Percentiles rank a stretch among this genome's conserved stretches.
These are phyloP conservation scores for Globisporangium irregulare DNA, from an alignment of 352 stramenopile genomes.

Conservation along the genomic window DNA sequence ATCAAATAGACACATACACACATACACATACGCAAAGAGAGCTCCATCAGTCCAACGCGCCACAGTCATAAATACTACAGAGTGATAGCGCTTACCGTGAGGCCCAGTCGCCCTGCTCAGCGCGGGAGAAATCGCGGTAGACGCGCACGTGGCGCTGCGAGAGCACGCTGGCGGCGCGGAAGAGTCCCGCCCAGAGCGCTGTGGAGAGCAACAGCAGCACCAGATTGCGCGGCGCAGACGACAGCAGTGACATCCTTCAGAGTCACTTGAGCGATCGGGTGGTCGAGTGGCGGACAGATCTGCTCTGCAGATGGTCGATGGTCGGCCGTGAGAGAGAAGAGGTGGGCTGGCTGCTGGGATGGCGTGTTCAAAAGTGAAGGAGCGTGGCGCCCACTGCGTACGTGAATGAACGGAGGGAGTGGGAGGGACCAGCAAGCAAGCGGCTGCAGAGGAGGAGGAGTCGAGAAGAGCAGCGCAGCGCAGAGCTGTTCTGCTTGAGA, in stretches of 20 bases:
- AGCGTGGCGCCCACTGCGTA: not conserved
- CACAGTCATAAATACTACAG: not conserved
- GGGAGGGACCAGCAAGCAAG: not conserved
- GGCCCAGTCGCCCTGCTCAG: slow-evolving; percentile 78
- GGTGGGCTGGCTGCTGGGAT: not conserved
- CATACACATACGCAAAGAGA: slow-evolving; percentile 9
- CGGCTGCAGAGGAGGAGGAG: not conserved
- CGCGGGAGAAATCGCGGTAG: slow-evolving; percentile 66
- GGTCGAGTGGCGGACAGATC: not conserved
- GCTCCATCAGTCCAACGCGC: not conserved
- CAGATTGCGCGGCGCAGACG: slow-evolving; percentile 24
- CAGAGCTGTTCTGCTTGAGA: not conserved
- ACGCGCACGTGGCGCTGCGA: slow-evolving; percentile 55
- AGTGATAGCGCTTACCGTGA: slow-evolving; percentile 41
- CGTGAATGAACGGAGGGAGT: not conserved
- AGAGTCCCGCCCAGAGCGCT: slow-evolving; percentile 56
- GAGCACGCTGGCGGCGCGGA: slow-evolving; percentile 44
- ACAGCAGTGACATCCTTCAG: not conserved
- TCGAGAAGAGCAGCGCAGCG: not conserved
- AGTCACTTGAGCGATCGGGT: not conserved
- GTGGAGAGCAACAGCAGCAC: slow-evolving; percentile 52
- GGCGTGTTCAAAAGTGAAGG: not conserved
- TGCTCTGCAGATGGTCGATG: not conserved
- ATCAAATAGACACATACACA: not conserved
- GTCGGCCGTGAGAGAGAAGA: not conserved